These are phyloP conservation scores for Leccinum longicurvipes DNA, from an alignment of 768 basidiomycete genomes.

Conservation along the genomic window DNA sequence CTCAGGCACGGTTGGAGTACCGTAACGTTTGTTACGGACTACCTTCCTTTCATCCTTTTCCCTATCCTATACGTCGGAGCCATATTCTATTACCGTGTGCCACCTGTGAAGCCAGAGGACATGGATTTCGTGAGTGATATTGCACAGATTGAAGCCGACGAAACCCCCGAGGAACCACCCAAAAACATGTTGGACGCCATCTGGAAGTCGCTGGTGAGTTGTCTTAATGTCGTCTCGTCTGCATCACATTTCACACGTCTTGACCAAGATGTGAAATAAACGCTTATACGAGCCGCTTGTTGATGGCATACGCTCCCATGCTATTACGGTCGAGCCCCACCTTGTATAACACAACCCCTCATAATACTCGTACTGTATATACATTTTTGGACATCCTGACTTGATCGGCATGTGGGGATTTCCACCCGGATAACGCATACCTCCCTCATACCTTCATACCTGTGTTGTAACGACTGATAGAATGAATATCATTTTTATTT, in stretches of 20 bases:
- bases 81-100: conserved; percentile 39
- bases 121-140: conserved; percentile 84
- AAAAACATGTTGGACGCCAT: conserved; percentile 63
- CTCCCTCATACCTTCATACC: too few relatives aligned
- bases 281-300: too few relatives aligned
- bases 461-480: too few relatives aligned
- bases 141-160: conserved; percentile 66
- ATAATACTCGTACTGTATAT: too few relatives aligned
- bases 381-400: too few relatives aligned
- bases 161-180: conserved; percentile 70
- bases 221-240: neutral
- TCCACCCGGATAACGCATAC: too few relatives aligned
- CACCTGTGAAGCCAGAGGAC: conserved; percentile 42
- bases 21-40: conserved; percentile 79
- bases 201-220: conserved; percentile 77
- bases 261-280: conserved; percentile 23
- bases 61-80: conserved; percentile 67
- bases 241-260: neutral
- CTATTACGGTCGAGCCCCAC: too few relatives aligned
- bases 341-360: too few relatives aligned
- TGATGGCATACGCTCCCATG: too few relatives aligned
- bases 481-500: too few relatives aligned
- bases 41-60: conserved; percentile 70
- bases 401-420: too few relatives aligned
- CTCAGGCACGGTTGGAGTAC: conserved; percentile 49